Conservation (phyloP, 129 eudicot genomes). For the Centrapalus pauciflorus region DNA sequence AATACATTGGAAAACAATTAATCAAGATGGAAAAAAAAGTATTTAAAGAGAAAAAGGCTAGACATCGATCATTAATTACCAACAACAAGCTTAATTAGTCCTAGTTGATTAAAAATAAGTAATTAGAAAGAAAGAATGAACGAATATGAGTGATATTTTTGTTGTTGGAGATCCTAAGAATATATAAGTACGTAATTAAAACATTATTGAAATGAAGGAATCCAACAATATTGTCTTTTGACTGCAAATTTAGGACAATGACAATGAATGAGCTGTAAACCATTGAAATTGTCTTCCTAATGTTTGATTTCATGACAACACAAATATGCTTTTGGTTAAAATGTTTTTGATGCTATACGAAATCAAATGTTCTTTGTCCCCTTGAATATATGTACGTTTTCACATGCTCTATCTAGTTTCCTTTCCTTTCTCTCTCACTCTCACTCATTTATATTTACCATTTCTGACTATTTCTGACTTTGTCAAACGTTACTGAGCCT, state of each 20-base stretch:
- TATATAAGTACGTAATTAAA: conserved; percentile 22
- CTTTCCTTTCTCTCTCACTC: too few species aligned
- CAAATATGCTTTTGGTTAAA: conserved; percentile 17
- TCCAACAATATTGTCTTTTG: conserved; percentile 41
- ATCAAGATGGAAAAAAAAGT: neutral
- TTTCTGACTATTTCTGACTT: too few species aligned
- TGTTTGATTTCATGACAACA: conserved; percentile 7
- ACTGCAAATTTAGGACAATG: conserved; percentile 33
- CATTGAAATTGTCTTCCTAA: conserved; percentile 25
- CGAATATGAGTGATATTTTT: conserved; percentile 20
- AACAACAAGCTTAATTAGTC: conserved; percentile 30
- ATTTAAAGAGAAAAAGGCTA: neutral
- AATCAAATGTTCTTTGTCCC: conserved; percentile 16
- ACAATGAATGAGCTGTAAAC: conserved; percentile 27
- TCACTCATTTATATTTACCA: too few species aligned
- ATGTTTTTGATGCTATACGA: neutral
- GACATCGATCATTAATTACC: conserved; percentile 3
- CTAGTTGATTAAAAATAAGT: too few species aligned
- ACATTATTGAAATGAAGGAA: conserved; percentile 35
- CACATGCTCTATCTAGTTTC: too few species aligned
- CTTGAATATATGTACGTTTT: too few species aligned
- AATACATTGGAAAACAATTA: neutral
- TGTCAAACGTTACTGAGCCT: too few species aligned
- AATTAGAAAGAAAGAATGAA: too few species aligned
- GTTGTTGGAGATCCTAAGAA: conserved; percentile 24